Percentiles rank a stretch among this genome's conserved stretches.
Evolutionary conservation across 108 stramenopile species (phyloP).

Genomic region (Nannochloropsis salina): DNA sequence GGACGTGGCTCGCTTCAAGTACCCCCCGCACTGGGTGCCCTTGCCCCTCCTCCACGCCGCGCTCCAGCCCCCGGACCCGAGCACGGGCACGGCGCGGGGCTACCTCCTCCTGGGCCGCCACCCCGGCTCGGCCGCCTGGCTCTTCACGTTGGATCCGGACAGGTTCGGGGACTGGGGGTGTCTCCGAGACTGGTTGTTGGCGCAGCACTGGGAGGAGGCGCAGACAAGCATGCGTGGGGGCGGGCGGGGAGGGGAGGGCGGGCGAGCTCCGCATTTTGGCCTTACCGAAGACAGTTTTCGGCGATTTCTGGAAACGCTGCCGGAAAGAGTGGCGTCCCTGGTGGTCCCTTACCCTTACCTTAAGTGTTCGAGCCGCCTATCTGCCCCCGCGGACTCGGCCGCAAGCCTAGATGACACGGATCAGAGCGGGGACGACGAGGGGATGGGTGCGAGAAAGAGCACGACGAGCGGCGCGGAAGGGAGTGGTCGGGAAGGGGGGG

Average conservation of each 20-base stretch:
- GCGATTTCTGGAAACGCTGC: background rate
- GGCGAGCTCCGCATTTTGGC: background rate
- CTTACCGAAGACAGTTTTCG: slow-evolving; percentile 11
- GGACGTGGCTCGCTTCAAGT: slow-evolving; percentile 92
- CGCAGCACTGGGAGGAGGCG: background rate
- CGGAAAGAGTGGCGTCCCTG: slow-evolving; percentile 18
- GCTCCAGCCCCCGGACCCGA: slow-evolving; percentile 62
- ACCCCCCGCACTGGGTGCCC: slow-evolving; percentile 82
- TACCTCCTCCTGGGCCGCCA: slow-evolving; percentile 63
- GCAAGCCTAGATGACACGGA: background rate
- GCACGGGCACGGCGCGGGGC: slow-evolving; percentile 68
- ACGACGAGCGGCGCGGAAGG: background rate
- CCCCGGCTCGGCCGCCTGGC: slow-evolving; percentile 22
- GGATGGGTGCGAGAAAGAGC: background rate
- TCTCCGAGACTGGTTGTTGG: background rate
- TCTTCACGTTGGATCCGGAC: slow-evolving; percentile 26
- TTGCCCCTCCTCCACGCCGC: slow-evolving; percentile 59
- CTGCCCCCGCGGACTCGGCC: too few species aligned
- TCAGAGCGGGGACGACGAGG: slow-evolving; percentile 5
- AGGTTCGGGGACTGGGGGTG: slow-evolving; percentile 29
- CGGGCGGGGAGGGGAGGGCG: background rate
- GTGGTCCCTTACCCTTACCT: slow-evolving; percentile 25
- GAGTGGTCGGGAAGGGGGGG: background rate
- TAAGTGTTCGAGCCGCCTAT: background rate
- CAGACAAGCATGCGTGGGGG: slow-evolving; percentile 1